phyloP scores from a whole-genome alignment of 2,329 filamentous ascomycete genomes.

The Colletotrichum camelliae region DNA sequence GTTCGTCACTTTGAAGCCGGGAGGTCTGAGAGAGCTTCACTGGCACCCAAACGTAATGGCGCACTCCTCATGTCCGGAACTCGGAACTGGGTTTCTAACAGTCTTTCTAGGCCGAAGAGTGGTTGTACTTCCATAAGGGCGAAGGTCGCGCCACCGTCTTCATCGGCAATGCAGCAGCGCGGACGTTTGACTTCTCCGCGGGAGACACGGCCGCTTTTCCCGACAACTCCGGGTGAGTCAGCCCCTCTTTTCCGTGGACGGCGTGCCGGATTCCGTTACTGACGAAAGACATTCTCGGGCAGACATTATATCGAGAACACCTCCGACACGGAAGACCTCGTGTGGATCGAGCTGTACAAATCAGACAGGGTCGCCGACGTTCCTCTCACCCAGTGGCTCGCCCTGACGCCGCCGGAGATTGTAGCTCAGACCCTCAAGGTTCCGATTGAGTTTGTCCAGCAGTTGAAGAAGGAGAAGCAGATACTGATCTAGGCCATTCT shows the following conservation, averaged over 20 bases:
- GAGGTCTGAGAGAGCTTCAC: slow-evolving; percentile 68
- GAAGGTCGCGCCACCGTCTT: slow-evolving; percentile 68
- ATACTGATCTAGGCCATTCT: slow-evolving; percentile 43
- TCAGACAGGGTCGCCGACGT: slow-evolving; percentile 71
- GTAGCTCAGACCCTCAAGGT: slow-evolving; percentile 66
- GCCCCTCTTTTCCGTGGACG: neutral
- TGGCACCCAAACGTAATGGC: slow-evolving; percentile 69
- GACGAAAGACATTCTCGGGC: neutral
- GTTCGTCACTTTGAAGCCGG: slow-evolving; percentile 67
- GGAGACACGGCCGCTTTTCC: slow-evolving; percentile 75
- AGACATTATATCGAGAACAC: slow-evolving; percentile 75
- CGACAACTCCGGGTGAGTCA: slow-evolving; percentile 60
- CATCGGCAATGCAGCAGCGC: slow-evolving; percentile 62
- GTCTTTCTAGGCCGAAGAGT: slow-evolving; percentile 63
- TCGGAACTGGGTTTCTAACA: neutral
- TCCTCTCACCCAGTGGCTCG: slow-evolving; percentile 71
- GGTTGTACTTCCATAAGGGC: slow-evolving; percentile 74
- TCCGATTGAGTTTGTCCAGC: slow-evolving; percentile 58
- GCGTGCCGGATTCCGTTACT: neutral
- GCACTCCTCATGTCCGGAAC: slow-evolving; percentile 21
- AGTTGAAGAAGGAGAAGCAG: slow-evolving; percentile 69
- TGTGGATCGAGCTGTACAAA: slow-evolving; percentile 75
- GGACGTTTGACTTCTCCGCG: slow-evolving; percentile 70
- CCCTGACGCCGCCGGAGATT: slow-evolving; percentile 67
- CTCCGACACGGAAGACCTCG: slow-evolving; percentile 65